Base-by-base conservation (phyloP, 1,284 basidiomycete genomes). In the Peniophora sp. region DNA sequence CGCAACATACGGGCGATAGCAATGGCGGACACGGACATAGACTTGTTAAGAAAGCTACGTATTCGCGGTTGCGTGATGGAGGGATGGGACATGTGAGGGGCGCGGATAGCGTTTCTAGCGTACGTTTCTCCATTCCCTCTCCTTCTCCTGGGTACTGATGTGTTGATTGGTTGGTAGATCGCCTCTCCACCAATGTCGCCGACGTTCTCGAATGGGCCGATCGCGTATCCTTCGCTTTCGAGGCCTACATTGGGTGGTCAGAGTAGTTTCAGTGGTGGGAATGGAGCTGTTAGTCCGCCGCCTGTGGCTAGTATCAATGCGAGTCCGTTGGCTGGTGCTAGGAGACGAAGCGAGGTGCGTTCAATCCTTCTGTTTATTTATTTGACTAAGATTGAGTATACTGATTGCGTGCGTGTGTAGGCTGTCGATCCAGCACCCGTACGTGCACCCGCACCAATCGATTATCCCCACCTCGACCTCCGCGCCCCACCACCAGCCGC, bases 221-320 rank as follows among this genome's bases (percentile, higher is more conserved):
- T 41, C 16, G 19, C 38, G n/a, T 41, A 41, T 16, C 38, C 38
- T n/a, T 5, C 19, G 8, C 16, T 41, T 5, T 41, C 38, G n/a
- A n/a, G 38, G n/a, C 38, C 16, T 6, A 8, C 61, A 12, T 12
- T 32, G 27, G 27, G 27, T 12, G 12, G 27, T 12, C 27, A 32
- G 27, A 32, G 27, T 12, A 32, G 27, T 12, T 32, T 32, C 27
- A 32, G 27, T 12, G 27, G 27, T 12, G 27, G 27, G 27, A 32
- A 32, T 12, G 27, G 27, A 12, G 27, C 27, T 12, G 27, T 32
- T 12, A 32, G 27, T 32, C 27, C 27, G 12, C 27, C 27, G 27
- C 77, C 87, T 85, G 17, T 87, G 90, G 1, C 83, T 83, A 61
- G 89, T 87, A 11, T 90, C 90, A 32, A 80, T 89, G n/a, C n/a